phyloP scores from a whole-genome alignment of 176 grass and related monocot genomes.

The Hsuehochloa calcarea region DNA sequence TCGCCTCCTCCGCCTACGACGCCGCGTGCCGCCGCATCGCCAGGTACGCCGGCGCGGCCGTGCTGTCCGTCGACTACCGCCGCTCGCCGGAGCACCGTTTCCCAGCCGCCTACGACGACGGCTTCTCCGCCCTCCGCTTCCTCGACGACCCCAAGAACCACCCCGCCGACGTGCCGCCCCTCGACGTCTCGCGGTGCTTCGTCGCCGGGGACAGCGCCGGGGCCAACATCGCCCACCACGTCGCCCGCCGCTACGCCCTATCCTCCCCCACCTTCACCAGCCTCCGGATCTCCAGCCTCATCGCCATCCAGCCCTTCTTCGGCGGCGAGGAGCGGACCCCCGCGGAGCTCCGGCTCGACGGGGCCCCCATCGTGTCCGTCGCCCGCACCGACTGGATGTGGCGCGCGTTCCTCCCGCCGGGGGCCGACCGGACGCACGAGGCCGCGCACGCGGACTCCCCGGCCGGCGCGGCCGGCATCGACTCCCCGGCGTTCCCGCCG shows the following conservation, averaged over 20 bases:
- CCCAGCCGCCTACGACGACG: constrained; percentile 80
- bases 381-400: constrained; percentile 66
- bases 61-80: constrained; percentile 85
- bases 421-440: constrained; percentile 51
- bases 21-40: constrained; percentile 67
- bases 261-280: not conserved
- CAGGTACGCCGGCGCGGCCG: constrained; percentile 28
- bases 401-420: constrained; percentile 68
- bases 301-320: constrained; percentile 71
- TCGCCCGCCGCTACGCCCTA: constrained; percentile 46
- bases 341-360: constrained; percentile 45
- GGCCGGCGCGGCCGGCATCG: not conserved
- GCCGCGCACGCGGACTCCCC: constrained; percentile 21
- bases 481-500: constrained; percentile 39
- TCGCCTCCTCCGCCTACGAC: constrained; percentile 50
- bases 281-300: constrained; percentile 39
- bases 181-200: constrained; percentile 58
- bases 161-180: not conserved
- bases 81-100: constrained; percentile 66
- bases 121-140: constrained; percentile 62
- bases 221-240: constrained; percentile 72
- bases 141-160: constrained; percentile 37
- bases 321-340: constrained; percentile 67
- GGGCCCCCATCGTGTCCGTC: constrained; percentile 48
- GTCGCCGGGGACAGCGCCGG: constrained; percentile 79